A percentile compares a stretch with the other conserved stretches of the same genome.
Evolutionary conservation across 2,329 filamentous ascomycete genomes (phyloP).

Genomic region (Ophiocordyceps robertsii): DNA sequence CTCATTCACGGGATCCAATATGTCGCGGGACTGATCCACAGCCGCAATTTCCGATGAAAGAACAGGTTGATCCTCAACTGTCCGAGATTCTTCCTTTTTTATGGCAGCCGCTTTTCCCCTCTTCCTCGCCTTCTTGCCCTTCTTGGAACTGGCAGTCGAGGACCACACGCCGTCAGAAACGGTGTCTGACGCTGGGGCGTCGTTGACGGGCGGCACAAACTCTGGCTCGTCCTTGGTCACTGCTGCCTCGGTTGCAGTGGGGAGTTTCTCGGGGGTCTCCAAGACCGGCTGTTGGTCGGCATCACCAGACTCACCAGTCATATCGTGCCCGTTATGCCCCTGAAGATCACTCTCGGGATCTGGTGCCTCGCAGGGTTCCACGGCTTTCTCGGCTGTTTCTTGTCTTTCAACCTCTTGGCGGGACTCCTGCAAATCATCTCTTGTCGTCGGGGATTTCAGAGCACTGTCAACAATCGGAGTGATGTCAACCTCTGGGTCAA

Average conservation of each 20-base stretch:
- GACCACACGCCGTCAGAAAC: not conserved
- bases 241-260: too few relatives aligned
- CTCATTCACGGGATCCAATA: not conserved
- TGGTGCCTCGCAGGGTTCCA: not conserved
- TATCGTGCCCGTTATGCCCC: too few relatives aligned
- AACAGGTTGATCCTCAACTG: not conserved
- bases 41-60: not conserved
- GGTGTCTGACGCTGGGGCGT: not conserved
- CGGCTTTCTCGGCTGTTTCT: constrained; percentile 6
- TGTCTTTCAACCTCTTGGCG: constrained; percentile 9
- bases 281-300: too few relatives aligned
- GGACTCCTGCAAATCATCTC: not conserved
- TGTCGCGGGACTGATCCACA: not conserved
- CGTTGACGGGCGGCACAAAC: not conserved
- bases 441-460: not conserved
- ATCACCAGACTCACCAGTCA: too few relatives aligned
- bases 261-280: too few relatives aligned
- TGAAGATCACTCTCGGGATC: not conserved
- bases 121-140: constrained; percentile 5
- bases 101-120: constrained; percentile 1
- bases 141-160: constrained; percentile 1
- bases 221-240: too few relatives aligned
- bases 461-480: not conserved
- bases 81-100: not conserved
- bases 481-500: too few relatives aligned